Base-by-base conservation (phyloP, 2,329 filamentous ascomycete genomes). In the Fusarium lyarnte region DNA sequence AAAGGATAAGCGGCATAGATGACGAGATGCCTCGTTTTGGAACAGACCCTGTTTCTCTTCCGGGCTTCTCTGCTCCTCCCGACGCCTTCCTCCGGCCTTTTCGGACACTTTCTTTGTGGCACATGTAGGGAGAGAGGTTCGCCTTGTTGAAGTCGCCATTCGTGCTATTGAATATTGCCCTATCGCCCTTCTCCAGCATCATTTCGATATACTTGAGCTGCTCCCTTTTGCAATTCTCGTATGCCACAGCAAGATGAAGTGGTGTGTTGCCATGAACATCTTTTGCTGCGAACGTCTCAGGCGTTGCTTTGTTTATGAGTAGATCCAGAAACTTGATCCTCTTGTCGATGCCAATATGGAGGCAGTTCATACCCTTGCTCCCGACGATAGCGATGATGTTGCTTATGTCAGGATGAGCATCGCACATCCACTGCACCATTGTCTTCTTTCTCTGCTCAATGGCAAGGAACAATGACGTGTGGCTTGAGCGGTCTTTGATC, bases 171-270 rank as follows among this genome's bases (percentile, higher is more conserved):
- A 61, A 59, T 7, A 74, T 42, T 6, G 47, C 62, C 12, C 35
- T 27, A 35, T 77, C 74, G 41, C 72, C 61, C 17, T 69, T 73
- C 8, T 46, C 46, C 14, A 77, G 53, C 19, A 76, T 73, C 3
- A 35, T 58, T 14, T 68, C 42, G 42, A 77, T 57, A 17, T 74
- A 63, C 13, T 55, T 47, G 4, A 74, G 39, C 27, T 77, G 74
- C 8, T 71, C 73, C 31, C 64, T 46, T 33, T 57, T 74, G n/a
- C 68, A 72, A 17, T 72, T 73, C 16, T 74, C 67, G 41, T 73
- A 75, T 43, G 74, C 65, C 29, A 76, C 74, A 12, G 74, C 74
- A 17, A 76, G 70, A 52, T 77, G 75, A 16, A 77, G 66, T 14
- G 73, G 74, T 17, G 70, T 76, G 49, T 76, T 71, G 0, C 66